Conservation (phyloP, 371 early-diverging fungal species). For the Capillidium heterosporum region DNA sequence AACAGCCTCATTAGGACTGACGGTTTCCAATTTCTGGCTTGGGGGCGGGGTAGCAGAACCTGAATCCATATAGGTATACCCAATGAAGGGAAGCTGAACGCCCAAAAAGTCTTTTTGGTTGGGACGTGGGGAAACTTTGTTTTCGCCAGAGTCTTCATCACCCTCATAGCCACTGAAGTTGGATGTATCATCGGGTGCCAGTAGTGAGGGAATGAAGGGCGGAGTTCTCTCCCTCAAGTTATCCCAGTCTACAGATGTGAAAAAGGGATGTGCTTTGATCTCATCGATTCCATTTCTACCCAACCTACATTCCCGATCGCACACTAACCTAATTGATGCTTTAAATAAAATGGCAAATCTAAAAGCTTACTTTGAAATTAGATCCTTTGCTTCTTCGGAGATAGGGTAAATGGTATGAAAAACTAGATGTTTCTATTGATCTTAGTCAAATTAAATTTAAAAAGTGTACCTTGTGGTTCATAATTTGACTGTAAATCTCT, state of each 20-base stretch:
- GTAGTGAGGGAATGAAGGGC: conserved; percentile 1
- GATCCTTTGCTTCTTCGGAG: conserved; percentile 56
- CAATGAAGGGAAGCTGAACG: conserved; percentile 65
- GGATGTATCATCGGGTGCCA: background rate
- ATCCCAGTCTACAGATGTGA: conserved; percentile 48
- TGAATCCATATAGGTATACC: conserved; percentile 41
- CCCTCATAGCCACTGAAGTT: conserved; percentile 4
- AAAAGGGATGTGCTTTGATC: conserved; percentile 59
- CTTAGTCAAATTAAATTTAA: background rate
- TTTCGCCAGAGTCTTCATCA: conserved; percentile 1
- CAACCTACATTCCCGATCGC: conserved; percentile 49
- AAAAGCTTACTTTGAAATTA: conserved; percentile 37
- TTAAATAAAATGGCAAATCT: no score
- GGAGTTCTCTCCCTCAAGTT: conserved; percentile 19
- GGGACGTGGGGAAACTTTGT: background rate
- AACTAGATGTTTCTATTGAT: conserved; percentile 29
- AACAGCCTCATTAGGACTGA: background rate
- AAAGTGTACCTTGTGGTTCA: conserved; percentile 38
- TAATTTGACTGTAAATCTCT: conserved; percentile 73
- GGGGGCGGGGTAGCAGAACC: background rate
- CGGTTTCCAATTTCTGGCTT: background rate
- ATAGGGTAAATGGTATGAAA: conserved; percentile 40
- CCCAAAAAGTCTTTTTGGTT: conserved; percentile 33
- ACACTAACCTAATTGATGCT: conserved; percentile 39
- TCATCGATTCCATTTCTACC: conserved; percentile 48